Evolutionary conservation across 768 basidiomycete genomes (phyloP).

Genomic region (Pilatotrama ljubarskyi): DNA sequence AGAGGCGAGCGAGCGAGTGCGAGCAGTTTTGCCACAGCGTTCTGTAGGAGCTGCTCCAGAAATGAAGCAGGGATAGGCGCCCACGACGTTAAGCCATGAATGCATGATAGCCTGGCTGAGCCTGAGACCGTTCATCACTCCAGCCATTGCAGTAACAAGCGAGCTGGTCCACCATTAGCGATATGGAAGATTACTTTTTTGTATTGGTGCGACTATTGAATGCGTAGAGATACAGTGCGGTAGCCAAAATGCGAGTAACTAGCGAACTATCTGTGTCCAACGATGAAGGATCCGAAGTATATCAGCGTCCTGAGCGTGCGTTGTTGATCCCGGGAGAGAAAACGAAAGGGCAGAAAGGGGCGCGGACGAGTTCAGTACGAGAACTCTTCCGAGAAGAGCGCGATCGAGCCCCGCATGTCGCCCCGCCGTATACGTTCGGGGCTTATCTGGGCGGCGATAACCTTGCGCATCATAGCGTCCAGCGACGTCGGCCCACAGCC

Average conservation of each 20-base stretch:
- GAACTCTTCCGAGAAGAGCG: slow-evolving; percentile 69
- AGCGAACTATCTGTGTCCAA: neutral
- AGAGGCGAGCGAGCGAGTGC: neutral
- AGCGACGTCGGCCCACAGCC: slow-evolving; percentile 75
- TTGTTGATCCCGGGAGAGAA: neutral
- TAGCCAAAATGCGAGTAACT: neutral
- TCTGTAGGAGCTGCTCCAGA: neutral
- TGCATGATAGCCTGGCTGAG: no score
- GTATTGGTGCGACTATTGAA: neutral
- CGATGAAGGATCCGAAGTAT: neutral
- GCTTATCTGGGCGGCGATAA: slow-evolving; percentile 60
- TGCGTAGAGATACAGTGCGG: slow-evolving; percentile 17
- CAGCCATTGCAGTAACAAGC: no score
- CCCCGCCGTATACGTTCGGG: slow-evolving; percentile 52
- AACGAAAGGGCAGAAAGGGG: neutral
- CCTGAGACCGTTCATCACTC: no score
- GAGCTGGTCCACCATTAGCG: neutral
- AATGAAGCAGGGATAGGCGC: neutral
- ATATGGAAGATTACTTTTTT: neutral
- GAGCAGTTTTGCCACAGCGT: slow-evolving; percentile 16
- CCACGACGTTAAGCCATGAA: neutral
- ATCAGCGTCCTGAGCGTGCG: neutral
- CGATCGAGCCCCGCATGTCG: slow-evolving; percentile 58
- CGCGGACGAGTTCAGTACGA: slow-evolving; percentile 43
- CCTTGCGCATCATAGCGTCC: slow-evolving; percentile 67